A percentile compares a stretch with the other conserved stretches of the same genome.
Evolutionary conservation across 495 filamentous ascomycete species (phyloP).

Genomic region (Lasiosphaeria ovina): DNA sequence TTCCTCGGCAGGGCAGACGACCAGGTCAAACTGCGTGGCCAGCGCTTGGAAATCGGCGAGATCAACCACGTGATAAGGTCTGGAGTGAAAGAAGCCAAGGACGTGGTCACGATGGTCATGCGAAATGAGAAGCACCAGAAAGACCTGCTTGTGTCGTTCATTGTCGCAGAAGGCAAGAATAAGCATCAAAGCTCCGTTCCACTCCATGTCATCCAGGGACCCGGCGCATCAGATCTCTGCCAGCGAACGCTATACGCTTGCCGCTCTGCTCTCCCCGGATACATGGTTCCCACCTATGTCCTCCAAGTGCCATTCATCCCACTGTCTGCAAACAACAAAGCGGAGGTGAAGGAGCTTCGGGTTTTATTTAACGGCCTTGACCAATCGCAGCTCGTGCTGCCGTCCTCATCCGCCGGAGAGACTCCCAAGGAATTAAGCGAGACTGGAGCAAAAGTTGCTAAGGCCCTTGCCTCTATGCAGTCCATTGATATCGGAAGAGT

Average conservation of each 20-base stretch:
- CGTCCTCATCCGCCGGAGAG: slow-evolving; percentile 4
- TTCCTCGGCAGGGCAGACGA: slow-evolving; percentile 76
- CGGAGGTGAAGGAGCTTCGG: slow-evolving; percentile 61
- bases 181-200: slow-evolving; percentile 2
- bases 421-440: slow-evolving; percentile 26
- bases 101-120: slow-evolving; percentile 65
- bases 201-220: slow-evolving; percentile 31
- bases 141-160: slow-evolving; percentile 68
- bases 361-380: slow-evolving; percentile 57
- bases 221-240: slow-evolving; percentile 23
- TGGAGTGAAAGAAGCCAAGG: slow-evolving; percentile 42
- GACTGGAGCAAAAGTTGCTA: slow-evolving; percentile 47
- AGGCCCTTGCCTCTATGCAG: slow-evolving; percentile 52
- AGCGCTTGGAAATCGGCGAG: slow-evolving; percentile 73
- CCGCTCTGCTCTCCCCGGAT: slow-evolving; percentile 58
- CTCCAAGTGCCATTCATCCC: slow-evolving; percentile 62
- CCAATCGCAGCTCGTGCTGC: slow-evolving; percentile 51
- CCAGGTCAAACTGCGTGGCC: slow-evolving; percentile 77
- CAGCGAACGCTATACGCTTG: slow-evolving; percentile 51
- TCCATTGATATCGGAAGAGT: slow-evolving; percentile 44
- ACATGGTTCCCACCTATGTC: slow-evolving; percentile 78
- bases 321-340: slow-evolving; percentile 72
- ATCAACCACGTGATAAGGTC: slow-evolving; percentile 66
- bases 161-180: slow-evolving; percentile 37
- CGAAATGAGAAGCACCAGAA: slow-evolving; percentile 57